Base-by-base conservation (phyloP, 345 rosid species). In the Citrus unshiu region DNA sequence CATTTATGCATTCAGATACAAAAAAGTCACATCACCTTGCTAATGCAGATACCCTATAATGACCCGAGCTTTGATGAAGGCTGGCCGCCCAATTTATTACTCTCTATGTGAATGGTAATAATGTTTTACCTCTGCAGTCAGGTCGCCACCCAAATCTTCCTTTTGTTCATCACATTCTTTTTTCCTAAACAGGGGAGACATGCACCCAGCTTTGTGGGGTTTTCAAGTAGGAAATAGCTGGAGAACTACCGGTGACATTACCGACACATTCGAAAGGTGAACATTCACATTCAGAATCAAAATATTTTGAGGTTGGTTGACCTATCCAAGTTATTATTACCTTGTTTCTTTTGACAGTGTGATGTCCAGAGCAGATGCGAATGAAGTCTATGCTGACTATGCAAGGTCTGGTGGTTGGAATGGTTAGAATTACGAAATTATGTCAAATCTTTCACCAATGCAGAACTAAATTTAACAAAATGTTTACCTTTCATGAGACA, bases 151-250 rank as follows among this genome's bases (percentile, higher is more conserved):
- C 22, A 9, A 49, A 8, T 22, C 65, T 58, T 67, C 43, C 27
- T 29, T 37, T 76, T 14, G 30, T 59, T 24, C 39, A 34, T 10
- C 37, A 10, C 22, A 10, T 57, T 58, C 54, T 37, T 76, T 9
- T 37, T 39, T 46, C 18, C 51, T 13, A 46, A 72, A 69, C 66
- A 92, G 94, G 94, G 99, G 99, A 73, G 91, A 91, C 77, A 76
- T 92, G 93, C 97, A 95, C 80, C 98, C 98, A 8, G 99, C 98
- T 81, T 84, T 85, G 7, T 93, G 98, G 99, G 99, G 97, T 13
- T 76, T 82, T 59, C 79, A 57, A n/a, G 81, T 93, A 54, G 99
- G 98, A 75, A 95, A 95, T 81, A 93, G 98, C 81, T 95, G 99
- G 97, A 92, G 98, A 84, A 95, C 98, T 39, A 92, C 99, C 51